Evolutionary conservation across 306 rosid species (phyloP).

Genomic region (Rubus parviflorus): DNA sequence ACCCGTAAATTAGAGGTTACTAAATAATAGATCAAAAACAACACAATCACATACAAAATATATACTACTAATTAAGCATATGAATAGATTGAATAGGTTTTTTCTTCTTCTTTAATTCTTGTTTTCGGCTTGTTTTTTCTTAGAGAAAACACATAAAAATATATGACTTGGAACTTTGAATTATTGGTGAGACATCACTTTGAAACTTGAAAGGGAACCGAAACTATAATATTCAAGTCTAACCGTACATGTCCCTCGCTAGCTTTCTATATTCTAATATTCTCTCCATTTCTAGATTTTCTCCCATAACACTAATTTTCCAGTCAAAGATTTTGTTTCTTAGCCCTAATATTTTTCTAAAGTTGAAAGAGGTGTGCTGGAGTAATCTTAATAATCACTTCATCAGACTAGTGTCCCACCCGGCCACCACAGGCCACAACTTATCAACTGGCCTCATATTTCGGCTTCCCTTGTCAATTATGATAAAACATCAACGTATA

Average conservation of each 20-base stretch:
- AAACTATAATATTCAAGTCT: neutral
- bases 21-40: too few species aligned
- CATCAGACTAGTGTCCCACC: neutral
- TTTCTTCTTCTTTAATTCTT: too few species aligned
- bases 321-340: slow-evolving; percentile 6
- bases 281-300: neutral
- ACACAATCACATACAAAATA: neutral
- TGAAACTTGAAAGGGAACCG: neutral
- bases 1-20: too few species aligned
- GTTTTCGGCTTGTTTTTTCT: too few species aligned
- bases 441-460: neutral
- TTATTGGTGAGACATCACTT: neutral
- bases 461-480: slow-evolving; percentile 5
- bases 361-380: neutral
- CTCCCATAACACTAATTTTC: neutral
- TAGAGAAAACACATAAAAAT: too few species aligned
- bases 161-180: neutral
- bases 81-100: too few species aligned
- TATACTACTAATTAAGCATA: neutral
- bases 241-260: neutral
- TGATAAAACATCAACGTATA: neutral
- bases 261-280: neutral
- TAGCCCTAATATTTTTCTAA: neutral
- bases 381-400: neutral
- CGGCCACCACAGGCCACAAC: too few species aligned